Conservation (phyloP, 441 rosid genomes). For the Brassica hybrid region DNA sequence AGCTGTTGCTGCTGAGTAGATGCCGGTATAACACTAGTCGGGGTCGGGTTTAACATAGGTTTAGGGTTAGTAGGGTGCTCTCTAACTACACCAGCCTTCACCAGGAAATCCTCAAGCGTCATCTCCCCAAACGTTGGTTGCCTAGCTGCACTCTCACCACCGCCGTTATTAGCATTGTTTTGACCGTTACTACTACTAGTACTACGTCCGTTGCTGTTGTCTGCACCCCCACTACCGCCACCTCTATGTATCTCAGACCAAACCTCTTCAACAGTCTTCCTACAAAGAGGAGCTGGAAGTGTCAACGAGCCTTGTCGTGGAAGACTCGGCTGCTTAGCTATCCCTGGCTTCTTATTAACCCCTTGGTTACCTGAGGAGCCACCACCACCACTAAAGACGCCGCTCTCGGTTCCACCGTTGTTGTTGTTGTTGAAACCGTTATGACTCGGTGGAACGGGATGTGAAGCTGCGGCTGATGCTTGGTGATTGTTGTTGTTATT, state of each 20-base stretch:
- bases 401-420: constrained; percentile 20
- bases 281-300: constrained; percentile 57
- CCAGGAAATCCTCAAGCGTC: constrained; percentile 75
- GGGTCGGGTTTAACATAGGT: constrained; percentile 23
- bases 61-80: constrained; percentile 45
- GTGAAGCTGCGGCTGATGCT: constrained; percentile 25
- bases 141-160: constrained; percentile 40
- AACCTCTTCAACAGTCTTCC: constrained; percentile 80
- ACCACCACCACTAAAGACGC: constrained; percentile 30
- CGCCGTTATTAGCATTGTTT: constrained; percentile 33
- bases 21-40: constrained; percentile 33
- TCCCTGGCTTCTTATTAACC: constrained; percentile 28
- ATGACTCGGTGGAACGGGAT: constrained; percentile 22
- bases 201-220: constrained; percentile 28
- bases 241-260: constrained; percentile 70
- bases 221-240: constrained; percentile 7
- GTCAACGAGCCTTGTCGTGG: constrained; percentile 59
- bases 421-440: constrained; percentile 27
- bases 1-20: constrained; percentile 49
- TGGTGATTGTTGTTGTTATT: constrained; percentile 42
- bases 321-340: constrained; percentile 60
- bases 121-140: constrained; percentile 72
- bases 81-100: constrained; percentile 75
- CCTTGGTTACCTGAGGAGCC: constrained; percentile 39
- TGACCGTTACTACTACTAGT: constrained; percentile 20